phyloP scores from a whole-genome alignment of 2,329 filamentous ascomycete genomes.

The Claviceps lovelessii region DNA sequence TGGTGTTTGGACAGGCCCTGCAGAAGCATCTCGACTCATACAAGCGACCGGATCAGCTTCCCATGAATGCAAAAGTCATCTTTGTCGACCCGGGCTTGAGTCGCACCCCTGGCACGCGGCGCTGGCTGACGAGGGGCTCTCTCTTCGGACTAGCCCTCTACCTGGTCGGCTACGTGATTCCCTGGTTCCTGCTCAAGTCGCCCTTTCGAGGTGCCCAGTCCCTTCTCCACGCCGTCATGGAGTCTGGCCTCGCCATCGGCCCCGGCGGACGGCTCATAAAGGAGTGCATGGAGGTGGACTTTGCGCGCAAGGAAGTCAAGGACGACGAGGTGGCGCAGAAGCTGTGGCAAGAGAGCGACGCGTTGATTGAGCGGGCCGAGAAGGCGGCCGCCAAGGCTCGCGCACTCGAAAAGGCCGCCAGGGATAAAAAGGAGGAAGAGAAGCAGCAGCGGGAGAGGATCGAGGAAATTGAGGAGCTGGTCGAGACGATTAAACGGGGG shows the following conservation, averaged over 20 bases:
- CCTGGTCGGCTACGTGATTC: conserved; percentile 60
- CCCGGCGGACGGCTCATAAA: conserved; percentile 64
- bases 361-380: conserved; percentile 67
- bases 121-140: conserved; percentile 76
- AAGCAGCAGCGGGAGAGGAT: conserved; percentile 20
- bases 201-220: conserved; percentile 73
- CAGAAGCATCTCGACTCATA: conserved; percentile 84
- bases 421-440: conserved; percentile 18
- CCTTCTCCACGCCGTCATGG: conserved; percentile 75
- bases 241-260: conserved; percentile 50
- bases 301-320: conserved; percentile 56
- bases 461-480: conserved; percentile 22
- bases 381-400: conserved; percentile 55
- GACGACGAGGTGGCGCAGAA: conserved; percentile 70
- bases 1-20: conserved; percentile 77
- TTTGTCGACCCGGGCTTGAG: conserved; percentile 76
- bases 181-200: conserved; percentile 82
- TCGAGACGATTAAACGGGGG: conserved; percentile 31
- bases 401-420: conserved; percentile 25
- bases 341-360: conserved; percentile 81
- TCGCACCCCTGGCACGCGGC: conserved; percentile 72
- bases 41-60: conserved; percentile 66
- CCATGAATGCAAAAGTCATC: conserved; percentile 69
- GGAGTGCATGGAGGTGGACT: conserved; percentile 68
- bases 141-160: conserved; percentile 69